phyloP scores from a whole-genome alignment of 192 early-diverging fungal species.

The Chytriomyces hyalinus region DNA sequence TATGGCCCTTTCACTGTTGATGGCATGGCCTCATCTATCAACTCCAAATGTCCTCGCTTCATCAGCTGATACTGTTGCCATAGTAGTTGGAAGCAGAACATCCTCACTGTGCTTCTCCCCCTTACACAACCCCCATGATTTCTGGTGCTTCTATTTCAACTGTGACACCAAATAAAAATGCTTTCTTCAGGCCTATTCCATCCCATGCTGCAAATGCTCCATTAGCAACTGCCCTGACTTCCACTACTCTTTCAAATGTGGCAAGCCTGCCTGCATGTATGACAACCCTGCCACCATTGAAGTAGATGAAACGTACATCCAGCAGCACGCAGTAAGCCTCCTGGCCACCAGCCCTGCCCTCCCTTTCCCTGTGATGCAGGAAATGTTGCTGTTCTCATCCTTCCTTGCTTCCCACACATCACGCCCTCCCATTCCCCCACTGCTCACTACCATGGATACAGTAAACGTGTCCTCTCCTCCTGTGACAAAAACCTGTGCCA shows the following conservation, averaged over 20 bases:
- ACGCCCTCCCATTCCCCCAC: background rate
- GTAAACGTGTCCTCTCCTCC: background rate
- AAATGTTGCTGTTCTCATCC: background rate
- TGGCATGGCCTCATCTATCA: too few relatives aligned
- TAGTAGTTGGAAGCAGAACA: too few relatives aligned
- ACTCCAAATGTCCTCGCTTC: too few relatives aligned
- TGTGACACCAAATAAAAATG: background rate
- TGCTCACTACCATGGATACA: background rate
- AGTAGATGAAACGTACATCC: conserved; percentile 2
- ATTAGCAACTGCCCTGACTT: background rate
- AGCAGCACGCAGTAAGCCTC: background rate
- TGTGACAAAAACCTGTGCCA: background rate
- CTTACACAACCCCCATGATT: background rate
- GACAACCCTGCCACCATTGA: too few relatives aligned
- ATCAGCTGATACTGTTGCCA: too few relatives aligned
- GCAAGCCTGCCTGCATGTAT: background rate
- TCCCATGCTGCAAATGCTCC: background rate
- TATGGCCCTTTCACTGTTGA: too few relatives aligned
- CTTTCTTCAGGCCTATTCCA: background rate
- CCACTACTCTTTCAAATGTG: background rate
- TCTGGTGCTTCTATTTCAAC: conserved; percentile 1
- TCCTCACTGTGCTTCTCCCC: too few relatives aligned
- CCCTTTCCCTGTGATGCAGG: background rate
- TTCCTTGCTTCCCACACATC: background rate
- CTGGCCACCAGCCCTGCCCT: background rate